Evolutionary conservation across 345 rosid species (phyloP).

Genomic region (Populus deltoides): DNA sequence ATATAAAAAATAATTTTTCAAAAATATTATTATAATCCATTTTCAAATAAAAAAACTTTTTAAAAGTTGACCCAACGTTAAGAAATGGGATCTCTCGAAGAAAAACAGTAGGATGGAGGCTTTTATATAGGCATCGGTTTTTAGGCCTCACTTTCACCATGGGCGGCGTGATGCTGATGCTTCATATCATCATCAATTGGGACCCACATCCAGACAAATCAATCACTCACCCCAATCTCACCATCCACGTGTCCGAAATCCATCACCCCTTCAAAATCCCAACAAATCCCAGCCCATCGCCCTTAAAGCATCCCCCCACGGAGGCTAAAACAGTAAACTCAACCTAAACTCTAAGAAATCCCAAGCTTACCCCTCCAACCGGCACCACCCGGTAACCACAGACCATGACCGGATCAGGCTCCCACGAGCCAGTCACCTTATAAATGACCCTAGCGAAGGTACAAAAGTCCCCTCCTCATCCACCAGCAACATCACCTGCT

Average conservation of each 20-base stretch:
- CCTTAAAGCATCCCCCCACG: background rate
- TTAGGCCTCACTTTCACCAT: too few relatives aligned
- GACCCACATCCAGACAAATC: background rate
- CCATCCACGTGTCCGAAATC: background rate
- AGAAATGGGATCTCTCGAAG: too few relatives aligned
- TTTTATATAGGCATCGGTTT: too few relatives aligned
- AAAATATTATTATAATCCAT: too few relatives aligned
- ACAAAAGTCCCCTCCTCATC: background rate
- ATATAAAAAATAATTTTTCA: background rate
- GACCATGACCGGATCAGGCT: background rate
- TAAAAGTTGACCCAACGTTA: too few relatives aligned
- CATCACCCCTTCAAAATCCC: background rate
- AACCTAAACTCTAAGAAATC: background rate
- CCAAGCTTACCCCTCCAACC: constrained; percentile 4
- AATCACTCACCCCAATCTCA: background rate
- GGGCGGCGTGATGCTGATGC: too few relatives aligned
- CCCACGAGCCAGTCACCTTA: constrained; percentile 8
- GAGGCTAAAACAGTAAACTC: background rate
- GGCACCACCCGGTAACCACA: constrained; percentile 5
- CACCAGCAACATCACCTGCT: background rate
- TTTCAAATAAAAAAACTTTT: too few relatives aligned
- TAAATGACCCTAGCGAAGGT: background rate
- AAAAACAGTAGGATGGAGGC: too few relatives aligned
- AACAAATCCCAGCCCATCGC: background rate
- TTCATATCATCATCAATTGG: background rate